Evolutionary conservation across 2,329 filamentous ascomycete genomes (phyloP), one percentile per base, ranked within the genome.

Genomic region (Pseudogymnoascus sp.): DNA sequence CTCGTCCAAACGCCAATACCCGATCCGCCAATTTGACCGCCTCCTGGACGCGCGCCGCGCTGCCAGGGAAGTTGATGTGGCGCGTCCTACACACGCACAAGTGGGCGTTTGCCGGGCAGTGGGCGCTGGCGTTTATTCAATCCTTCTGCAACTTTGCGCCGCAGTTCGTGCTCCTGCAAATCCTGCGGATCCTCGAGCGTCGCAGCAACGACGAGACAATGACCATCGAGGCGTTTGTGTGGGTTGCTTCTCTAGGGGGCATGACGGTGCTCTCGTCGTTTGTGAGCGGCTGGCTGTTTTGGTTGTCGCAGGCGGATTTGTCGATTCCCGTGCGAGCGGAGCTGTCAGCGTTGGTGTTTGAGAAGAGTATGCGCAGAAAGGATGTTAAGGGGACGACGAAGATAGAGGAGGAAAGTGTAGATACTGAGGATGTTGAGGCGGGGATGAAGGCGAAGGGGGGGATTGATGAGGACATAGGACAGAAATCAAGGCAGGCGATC

Each of bases 301-400:
- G 87, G 86, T 74, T 87, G 57, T 83, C 82, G 0, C 86, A 81
- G 72, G 79, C 81, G 0, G 79, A 83, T 59, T 70, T 92, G 9
- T 79, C 79, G 50, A 78, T 90, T 20, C 86, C 88, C 0, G 76
- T 92, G 14, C 83, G 87, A 59, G 81, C 84, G 28, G 86, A 91
- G 67, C 75, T 94, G 2, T 84, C 87, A 1, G 81, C 87, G 0
- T 77, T 91, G 6, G 81, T 93, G 14, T 93, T 92, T 67, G 82
- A 86, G 62, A 94, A 94, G 71, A 82, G 88, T 0, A 84, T 91
- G 78, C 81, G 86, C 43, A 81, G 86, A 57, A 93, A 93, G 70
- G 89, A 92, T 70, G 83, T 89, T 39, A 90, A 91, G 70, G 81
- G 83, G 9, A 77, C 69, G 6, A 67, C 76, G 37, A 84, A 81